These are phyloP conservation scores for Aureobasidium sp. DNA, from an alignment of 2,329 filamentous ascomycete genomes.

Conservation along the genomic window DNA sequence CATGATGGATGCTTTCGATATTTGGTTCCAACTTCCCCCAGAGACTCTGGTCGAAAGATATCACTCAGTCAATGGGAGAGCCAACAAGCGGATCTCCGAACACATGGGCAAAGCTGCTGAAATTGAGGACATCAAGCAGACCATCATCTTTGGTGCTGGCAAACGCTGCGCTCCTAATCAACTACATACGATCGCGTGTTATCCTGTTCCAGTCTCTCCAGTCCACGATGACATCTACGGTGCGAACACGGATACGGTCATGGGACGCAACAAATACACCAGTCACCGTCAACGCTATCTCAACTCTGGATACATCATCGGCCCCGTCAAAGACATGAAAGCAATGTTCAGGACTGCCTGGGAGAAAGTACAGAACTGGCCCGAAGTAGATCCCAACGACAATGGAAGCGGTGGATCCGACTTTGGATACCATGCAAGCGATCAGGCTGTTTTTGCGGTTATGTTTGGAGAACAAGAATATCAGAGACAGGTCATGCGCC, in stretches of 20 bases:
- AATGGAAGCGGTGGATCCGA: slow-evolving; percentile 19
- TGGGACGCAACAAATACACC: slow-evolving; percentile 26
- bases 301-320: slow-evolving; percentile 40
- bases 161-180: slow-evolving; percentile 43
- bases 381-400: slow-evolving; percentile 3
- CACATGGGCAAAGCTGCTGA: slow-evolving; percentile 15
- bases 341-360: slow-evolving; percentile 33
- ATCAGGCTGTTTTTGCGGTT: slow-evolving; percentile 29
- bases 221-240: slow-evolving; percentile 42
- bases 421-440: slow-evolving; percentile 22
- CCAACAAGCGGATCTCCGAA: slow-evolving; percentile 38
- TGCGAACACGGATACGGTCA: slow-evolving; percentile 39
- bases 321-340: slow-evolving; percentile 22
- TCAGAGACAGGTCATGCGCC: slow-evolving; percentile 21
- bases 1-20: slow-evolving; percentile 54
- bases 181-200: slow-evolving; percentile 39
- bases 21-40: slow-evolving; percentile 56
- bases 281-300: slow-evolving; percentile 38
- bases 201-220: slow-evolving; percentile 42
- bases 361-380: slow-evolving; percentile 18
- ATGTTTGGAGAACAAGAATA: slow-evolving; percentile 24
- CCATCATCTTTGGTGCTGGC: slow-evolving; percentile 47
- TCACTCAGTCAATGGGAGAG: slow-evolving; percentile 30
- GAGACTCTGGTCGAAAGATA: slow-evolving; percentile 56
- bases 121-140: slow-evolving; percentile 37